Evolutionary conservation across 1,284 basidiomycete genomes (phyloP).

Genomic region (Psilocybe mexicana): DNA sequence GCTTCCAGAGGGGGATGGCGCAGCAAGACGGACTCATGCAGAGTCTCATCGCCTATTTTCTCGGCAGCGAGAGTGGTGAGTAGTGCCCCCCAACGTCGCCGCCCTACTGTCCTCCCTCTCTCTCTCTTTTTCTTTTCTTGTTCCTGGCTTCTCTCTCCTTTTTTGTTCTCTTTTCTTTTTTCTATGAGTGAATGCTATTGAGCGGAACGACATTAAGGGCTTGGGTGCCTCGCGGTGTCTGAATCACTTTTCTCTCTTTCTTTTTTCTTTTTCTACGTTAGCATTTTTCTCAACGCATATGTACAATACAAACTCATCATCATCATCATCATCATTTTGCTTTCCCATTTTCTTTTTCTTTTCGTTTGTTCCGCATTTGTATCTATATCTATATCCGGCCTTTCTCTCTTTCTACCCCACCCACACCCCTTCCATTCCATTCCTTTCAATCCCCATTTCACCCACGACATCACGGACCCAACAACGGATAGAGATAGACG

Average conservation of each 20-base stretch:
- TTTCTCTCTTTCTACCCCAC: no score
- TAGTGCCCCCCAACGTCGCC: constrained; percentile 13
- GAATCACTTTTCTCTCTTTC: background rate
- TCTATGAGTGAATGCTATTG: constrained; percentile 2
- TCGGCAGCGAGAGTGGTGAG: constrained; percentile 65
- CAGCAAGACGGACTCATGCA: constrained; percentile 87
- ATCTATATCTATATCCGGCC: no score
- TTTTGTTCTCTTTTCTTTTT: background rate
- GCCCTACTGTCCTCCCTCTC: constrained; percentile 4
- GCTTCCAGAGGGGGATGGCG: constrained; percentile 82
- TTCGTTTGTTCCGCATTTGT: background rate
- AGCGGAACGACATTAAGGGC: constrained; percentile 2
- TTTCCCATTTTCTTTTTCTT: background rate
- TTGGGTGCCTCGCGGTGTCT: background rate
- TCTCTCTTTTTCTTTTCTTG: constrained; percentile 6
- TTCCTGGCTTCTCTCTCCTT: constrained; percentile 1
- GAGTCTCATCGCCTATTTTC: constrained; percentile 78
- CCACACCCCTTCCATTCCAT: no score
- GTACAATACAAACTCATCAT: background rate
- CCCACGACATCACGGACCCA: no score
- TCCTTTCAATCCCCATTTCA: no score
- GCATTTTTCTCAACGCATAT: background rate
- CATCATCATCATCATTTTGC: background rate
- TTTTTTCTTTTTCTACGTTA: background rate
- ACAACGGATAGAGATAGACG: no score